Evolutionary conservation across 1,284 basidiomycete species (phyloP), one percentile per base, ranked within the genome.

Genomic region (Cystobasidium slooffiae): DNA sequence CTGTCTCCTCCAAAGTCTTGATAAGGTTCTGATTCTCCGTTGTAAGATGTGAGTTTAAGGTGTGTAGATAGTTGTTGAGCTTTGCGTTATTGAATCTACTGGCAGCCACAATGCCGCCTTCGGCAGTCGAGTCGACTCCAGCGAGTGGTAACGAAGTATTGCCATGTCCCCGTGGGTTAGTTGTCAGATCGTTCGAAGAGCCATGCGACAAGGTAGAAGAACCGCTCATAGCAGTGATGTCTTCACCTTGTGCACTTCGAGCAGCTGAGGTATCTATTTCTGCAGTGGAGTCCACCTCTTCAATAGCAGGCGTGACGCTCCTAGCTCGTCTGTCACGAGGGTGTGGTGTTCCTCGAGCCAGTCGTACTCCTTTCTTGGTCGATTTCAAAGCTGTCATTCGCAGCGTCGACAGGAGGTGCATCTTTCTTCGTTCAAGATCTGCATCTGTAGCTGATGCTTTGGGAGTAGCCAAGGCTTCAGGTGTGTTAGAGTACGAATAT

Each of bases 171-270:
- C 90, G 88, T 43, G 87, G 88, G 78, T 91, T 88, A 6, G 89
- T 88, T 1, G 90, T 91, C 49, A 94, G 84, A 80, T 94, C 92
- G 76, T 93, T 90, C 24, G 91, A 92, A 0, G 91, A 92, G 3
- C 90, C 87, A 0, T 89, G 91, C 4, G 91, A 92, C 52, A 90
- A 84, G 81, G 90, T 88, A 0, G 90, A 91, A 1, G 74, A 72
- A 4, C 62, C 44, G 20, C 75, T 72, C 49, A 47, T 61, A 41
- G 56, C 65, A 37, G 75, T 67, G 51, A 63, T 43, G 20, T 69
- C 61, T 9, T 64, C 73, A 41, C 72, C 70, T 5, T 44, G 59
- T 3, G 12, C 61, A 6, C 22, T 46, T 20, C 41, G 39, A 0
- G 10, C 37, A 9, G 72, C 49, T 4, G 46, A 43, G 1, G 51